phyloP scores from a whole-genome alignment of 2,329 filamentous ascomycete genomes.

The Torrubiella hemipterigena region DNA sequence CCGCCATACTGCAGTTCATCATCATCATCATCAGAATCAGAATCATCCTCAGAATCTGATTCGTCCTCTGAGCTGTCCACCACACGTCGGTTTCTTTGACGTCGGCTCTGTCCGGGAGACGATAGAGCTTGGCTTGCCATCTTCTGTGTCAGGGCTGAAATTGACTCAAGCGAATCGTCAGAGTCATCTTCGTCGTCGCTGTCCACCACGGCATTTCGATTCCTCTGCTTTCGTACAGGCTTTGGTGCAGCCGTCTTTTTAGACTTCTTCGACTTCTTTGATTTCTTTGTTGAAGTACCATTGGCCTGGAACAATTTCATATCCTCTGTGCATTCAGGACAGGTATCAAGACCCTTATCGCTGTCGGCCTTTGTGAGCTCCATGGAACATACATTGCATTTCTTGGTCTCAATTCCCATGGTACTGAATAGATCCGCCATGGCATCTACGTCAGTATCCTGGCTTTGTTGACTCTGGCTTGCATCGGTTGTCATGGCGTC shows the following conservation, averaged over 20 bases:
- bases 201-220: conserved; percentile 42
- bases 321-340: conserved; percentile 64
- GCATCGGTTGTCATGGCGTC: conserved; percentile 64
- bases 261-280: conserved; percentile 25
- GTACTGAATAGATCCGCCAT: conserved; percentile 80
- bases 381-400: conserved; percentile 73
- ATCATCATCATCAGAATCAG: conserved; percentile 30
- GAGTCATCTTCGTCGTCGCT: conserved; percentile 32
- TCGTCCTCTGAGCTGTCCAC: conserved; percentile 2
- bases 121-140: conserved; percentile 25
- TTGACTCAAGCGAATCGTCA: conserved; percentile 21
- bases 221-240: conserved; percentile 9
- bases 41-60: conserved; percentile 18
- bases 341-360: conserved; percentile 35
- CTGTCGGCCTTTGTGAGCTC: conserved; percentile 43
- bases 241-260: no score
- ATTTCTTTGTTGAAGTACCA: conserved; percentile 27
- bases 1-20: conserved; percentile 17
- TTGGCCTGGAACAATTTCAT: conserved; percentile 44
- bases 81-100: conserved; percentile 10
- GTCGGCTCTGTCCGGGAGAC: no score
- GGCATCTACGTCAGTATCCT: conserved; percentile 60
- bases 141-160: conserved; percentile 23
- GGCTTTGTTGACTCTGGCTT: conserved; percentile 34
- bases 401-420: conserved; percentile 64